Evolutionary conservation across 345 rosid genomes (phyloP), one percentile per base, ranked within the genome.

Genomic region (rapeseed (Brassica napus)): DNA sequence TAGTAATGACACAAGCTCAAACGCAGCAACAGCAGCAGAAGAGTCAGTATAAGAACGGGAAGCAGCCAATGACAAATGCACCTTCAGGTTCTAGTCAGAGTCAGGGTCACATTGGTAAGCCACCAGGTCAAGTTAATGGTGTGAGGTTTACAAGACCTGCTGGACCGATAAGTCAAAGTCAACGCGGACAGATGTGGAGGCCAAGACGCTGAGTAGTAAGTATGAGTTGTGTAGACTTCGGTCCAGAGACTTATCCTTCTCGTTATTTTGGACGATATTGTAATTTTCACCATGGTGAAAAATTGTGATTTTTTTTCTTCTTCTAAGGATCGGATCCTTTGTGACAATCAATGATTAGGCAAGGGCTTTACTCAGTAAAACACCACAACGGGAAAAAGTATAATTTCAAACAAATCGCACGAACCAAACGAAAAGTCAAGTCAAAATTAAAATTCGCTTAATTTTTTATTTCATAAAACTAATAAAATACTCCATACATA

Each of bases 111-210:
- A 79, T 58, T 49, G 73, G 30, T 69, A 70, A 21, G 61, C 67
- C 75, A 31, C 58, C 68, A 49, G 77, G 47, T 77, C 75, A 11
- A 15, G 8, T 21, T 3, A 73, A 34, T 64, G 72, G 69, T 15
- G 49, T 16, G 6, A 57, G 9, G 18, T 6, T 49, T 62, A 60
- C 52, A 73, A 80, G 74, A 39, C 71, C 65, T 11, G 65, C 78
- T 42, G 79, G 57, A 44, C 81, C 73, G 58, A 68, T 15, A 15
- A 24, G 63, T 28, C 77, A 75, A 2, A 44, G 68, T 30, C 82
- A 69, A 72, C 83, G 78, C 5, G 86, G 68, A 73, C 75, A 68
- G 71, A 57, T 32, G 24, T 89, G 96, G 96, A 85, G 84, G 81
- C 89, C 87, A 4, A 88, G 79, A 82, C 5, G 72, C 2, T 79